A percentile compares a stretch with the other conserved stretches of the same genome.
Evolutionary conservation across 345 rosid species (phyloP).

Genomic region (Rhizophora apiculata): DNA sequence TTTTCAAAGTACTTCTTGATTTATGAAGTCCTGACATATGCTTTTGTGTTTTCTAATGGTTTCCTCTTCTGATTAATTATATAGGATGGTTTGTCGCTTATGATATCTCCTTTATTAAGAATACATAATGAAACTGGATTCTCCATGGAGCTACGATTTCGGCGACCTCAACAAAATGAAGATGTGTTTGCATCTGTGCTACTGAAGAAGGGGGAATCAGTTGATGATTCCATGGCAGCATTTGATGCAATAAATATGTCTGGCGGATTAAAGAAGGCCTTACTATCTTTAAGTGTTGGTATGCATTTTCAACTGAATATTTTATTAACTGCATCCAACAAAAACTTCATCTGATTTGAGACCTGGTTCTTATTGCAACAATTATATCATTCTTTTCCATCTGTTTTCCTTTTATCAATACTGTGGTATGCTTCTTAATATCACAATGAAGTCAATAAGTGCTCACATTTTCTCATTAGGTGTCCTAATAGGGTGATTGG

Average conservation of each 20-base stretch:
- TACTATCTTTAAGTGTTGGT: conserved; percentile 82
- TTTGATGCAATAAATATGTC: conserved; percentile 69
- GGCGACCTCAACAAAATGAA: conserved; percentile 52
- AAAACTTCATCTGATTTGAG: neutral
- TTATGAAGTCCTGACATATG: conserved; percentile 9
- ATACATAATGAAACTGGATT: conserved; percentile 79
- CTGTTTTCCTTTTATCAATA: neutral
- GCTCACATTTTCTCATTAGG: too few species aligned
- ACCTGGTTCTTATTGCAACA: neutral
- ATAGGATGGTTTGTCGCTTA: conserved; percentile 81
- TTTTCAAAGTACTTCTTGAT: conserved; percentile 18
- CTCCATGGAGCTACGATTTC: conserved; percentile 75
- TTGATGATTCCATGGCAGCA: conserved; percentile 81
- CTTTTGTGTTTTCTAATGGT: conserved; percentile 2
- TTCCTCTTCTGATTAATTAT: conserved; percentile 14
- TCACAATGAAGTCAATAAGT: too few species aligned
- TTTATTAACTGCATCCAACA: conserved; percentile 4
- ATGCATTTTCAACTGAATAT: conserved; percentile 24
- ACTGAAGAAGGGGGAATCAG: conserved; percentile 65
- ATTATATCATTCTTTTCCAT: neutral
- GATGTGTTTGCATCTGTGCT: conserved; percentile 54
- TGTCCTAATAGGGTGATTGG: too few species aligned
- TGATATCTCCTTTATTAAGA: conserved; percentile 78
- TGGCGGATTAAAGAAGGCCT: conserved; percentile 72
- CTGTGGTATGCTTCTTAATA: too few species aligned